Conservation (phyloP, 306 rosid species). For the Mucuna pruriens region DNA sequence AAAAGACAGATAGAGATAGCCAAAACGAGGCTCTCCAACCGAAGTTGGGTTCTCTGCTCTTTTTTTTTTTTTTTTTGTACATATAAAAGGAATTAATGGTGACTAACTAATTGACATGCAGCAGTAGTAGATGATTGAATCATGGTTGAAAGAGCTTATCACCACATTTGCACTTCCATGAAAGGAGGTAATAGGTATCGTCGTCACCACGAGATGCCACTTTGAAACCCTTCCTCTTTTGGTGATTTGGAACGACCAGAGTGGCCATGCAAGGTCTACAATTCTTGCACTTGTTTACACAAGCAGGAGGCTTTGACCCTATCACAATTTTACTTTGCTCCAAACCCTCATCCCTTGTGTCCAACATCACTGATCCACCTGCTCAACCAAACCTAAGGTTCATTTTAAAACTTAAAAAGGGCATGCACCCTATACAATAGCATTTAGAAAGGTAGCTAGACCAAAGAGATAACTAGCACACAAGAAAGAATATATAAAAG, state of each 20-base stretch:
- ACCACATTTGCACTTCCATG: constrained; percentile 94
- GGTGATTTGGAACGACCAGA: constrained; percentile 69
- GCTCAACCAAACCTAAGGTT: neutral
- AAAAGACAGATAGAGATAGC: neutral
- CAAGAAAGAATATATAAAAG: neutral
- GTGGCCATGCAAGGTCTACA: constrained; percentile 88
- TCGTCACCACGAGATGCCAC: constrained; percentile 54
- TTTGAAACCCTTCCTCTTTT: constrained; percentile 37
- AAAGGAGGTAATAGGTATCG: constrained; percentile 72
- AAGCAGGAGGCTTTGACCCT: constrained; percentile 89
- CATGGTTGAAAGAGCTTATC: constrained; percentile 74
- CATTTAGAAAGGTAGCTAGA: neutral
- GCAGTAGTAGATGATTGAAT: neutral
- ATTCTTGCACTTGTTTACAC: constrained; percentile 77
- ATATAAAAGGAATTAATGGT: neutral
- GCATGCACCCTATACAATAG: neutral
- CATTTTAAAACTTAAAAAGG: neutral
- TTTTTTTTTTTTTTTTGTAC: neutral
- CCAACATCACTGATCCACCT: constrained; percentile 42
- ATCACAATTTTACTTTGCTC: constrained; percentile 51
- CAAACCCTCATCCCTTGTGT: neutral
- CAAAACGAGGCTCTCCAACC: neutral
- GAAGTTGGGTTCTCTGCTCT: neutral
- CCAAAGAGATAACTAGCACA: neutral
- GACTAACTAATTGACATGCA: neutral